phyloP scores from a whole-genome alignment of 306 rosid genomes.

The Comarum palustre region DNA sequence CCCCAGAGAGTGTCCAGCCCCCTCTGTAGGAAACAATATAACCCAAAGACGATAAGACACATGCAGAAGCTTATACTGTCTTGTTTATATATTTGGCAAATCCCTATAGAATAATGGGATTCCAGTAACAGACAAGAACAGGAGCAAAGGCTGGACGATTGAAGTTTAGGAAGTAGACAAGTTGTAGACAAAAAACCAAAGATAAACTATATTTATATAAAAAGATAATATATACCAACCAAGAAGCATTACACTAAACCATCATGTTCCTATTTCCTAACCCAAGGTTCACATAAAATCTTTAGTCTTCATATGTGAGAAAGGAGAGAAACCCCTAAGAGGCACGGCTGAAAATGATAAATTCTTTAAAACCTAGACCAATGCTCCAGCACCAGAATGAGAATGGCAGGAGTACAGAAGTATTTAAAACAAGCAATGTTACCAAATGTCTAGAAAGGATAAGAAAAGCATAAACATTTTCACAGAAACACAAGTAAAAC shows the following conservation, averaged over 20 bases:
- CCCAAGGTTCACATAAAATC: neutral
- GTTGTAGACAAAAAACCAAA: neutral
- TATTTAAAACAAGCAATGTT: neutral
- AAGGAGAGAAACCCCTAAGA: neutral
- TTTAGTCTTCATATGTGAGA: neutral
- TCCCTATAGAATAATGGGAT: neutral
- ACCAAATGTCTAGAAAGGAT: neutral
- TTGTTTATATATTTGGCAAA: neutral
- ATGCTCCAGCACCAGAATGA: neutral
- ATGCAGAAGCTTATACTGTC: neutral
- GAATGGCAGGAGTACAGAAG: neutral
- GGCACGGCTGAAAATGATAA: neutral
- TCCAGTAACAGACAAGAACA: neutral
- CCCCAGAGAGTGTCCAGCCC: slow-evolving; percentile 96
- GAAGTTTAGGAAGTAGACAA: neutral
- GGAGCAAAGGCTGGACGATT: no score
- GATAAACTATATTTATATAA: neutral
- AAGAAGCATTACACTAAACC: neutral
- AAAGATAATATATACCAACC: neutral
- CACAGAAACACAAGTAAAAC: neutral
- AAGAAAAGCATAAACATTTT: slow-evolving; percentile 4
- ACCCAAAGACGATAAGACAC: slow-evolving; percentile 9
- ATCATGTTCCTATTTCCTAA: neutral
- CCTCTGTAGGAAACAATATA: slow-evolving; percentile 46
- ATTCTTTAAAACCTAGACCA: neutral